Evolutionary conservation across 2,329 filamentous ascomycete genomes (phyloP), one percentile per base, ranked within the genome.

Genomic region (Xylaria sp.): DNA sequence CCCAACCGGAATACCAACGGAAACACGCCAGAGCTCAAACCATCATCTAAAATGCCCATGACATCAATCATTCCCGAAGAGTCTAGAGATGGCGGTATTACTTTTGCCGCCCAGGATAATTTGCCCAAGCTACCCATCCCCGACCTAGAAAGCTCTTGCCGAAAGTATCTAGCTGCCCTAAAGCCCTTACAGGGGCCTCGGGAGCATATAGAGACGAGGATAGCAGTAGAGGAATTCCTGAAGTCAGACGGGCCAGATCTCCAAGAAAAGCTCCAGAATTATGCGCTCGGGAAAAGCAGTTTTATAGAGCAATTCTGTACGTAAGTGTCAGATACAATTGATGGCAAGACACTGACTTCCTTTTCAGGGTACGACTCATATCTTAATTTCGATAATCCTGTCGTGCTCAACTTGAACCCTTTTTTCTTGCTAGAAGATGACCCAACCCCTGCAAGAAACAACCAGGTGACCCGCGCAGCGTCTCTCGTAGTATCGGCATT

Each of bases 291-390:
- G 53, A 95, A 94, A 82, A 93, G 93, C 44, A 98, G 95, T 81
- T 99, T 97, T 78, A 98, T 99, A 75, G 96, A 98, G 79, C 96
- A 99, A 77, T 99, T 99, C 76, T 99, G 95, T 97, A 87, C 78
- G 93, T 87, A 11, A 11, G 5, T 6, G 23, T 4, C 23, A 53
- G 23, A 40, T 51, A 6, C 26, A 6, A 20, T 31, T 6, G 13
- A n/a, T 62, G 26, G 13, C 13, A n/a, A 7, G 13, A 13, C 20
- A 13, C 60, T 67, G 17, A 64, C 44, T 75, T 78, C 42, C 6
- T 77, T 71, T 40, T 58, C 49, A 97, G 94, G 94, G 96, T 98
- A 98, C 79, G 96, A 99, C 80, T 98, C 96, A 36, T 99, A 98
- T 78, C 86, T 99, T 71, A 98, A 98, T 82, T 99, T 92, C 78